phyloP scores from a whole-genome alignment of 768 basidiomycete species.

The Tulasnella sp. region DNA sequence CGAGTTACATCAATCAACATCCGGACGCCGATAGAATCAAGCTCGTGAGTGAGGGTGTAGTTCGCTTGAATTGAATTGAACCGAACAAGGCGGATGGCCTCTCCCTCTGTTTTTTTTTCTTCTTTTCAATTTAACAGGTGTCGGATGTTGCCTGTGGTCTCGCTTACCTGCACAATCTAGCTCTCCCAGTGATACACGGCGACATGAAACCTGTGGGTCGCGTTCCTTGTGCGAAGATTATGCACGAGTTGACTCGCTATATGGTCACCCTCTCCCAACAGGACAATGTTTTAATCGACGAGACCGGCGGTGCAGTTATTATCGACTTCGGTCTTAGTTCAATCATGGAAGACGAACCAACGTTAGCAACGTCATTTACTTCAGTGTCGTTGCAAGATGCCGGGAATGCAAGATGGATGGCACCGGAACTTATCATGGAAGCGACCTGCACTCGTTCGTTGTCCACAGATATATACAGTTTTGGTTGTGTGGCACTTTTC shows the following conservation, averaged over 20 bases:
- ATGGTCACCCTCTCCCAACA: neutral
- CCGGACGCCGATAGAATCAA: neutral
- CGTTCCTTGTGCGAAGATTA: too few species aligned
- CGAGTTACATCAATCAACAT: neutral
- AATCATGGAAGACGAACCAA: neutral
- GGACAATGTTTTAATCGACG: slow-evolving; percentile 13
- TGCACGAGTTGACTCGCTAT: neutral
- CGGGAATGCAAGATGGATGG: neutral
- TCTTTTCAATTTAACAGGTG: neutral
- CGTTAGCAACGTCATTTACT: neutral
- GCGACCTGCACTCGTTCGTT: neutral
- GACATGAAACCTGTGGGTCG: neutral
- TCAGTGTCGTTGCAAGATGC: neutral
- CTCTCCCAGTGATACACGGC: neutral
- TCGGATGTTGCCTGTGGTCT: neutral
- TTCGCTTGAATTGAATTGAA: too few species aligned
- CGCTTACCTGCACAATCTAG: neutral
- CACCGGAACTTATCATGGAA: neutral
- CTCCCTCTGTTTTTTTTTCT: too few species aligned
- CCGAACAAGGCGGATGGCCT: neutral
- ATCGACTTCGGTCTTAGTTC: slow-evolving; percentile 14
- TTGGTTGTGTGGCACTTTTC: neutral
- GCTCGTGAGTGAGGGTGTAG: neutral
- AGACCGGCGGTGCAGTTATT: neutral
- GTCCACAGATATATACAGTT: neutral